Evolutionary conservation across 768 basidiomycete species (phyloP).

Genomic region (Rhodosporidiobolus odoratus): DNA sequence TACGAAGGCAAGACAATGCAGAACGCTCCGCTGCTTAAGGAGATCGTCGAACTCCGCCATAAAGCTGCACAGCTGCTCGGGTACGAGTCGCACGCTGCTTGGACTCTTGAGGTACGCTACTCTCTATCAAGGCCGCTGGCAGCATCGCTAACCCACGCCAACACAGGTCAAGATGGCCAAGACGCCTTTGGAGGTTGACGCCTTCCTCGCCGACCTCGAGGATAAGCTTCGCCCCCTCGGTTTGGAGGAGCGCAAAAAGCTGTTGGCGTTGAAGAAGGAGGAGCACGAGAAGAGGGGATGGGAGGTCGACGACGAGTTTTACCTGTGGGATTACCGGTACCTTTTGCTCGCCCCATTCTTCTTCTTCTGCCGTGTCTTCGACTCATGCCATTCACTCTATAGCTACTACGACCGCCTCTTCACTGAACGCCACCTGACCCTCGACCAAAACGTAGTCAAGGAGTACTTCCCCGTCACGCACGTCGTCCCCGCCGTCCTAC

Average conservation of each 20-base stretch:
- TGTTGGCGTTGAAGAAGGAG: constrained; percentile 68
- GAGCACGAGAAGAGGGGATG: constrained; percentile 60
- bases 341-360: neutral
- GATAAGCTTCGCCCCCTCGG: constrained; percentile 68
- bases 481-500: constrained; percentile 73
- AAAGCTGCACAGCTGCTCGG: constrained; percentile 62
- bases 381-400: too few relatives aligned
- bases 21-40: constrained; percentile 66
- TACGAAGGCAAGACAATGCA: constrained; percentile 63
- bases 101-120: constrained; percentile 58
- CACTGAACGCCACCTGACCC: constrained; percentile 60
- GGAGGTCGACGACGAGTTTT: constrained; percentile 54
- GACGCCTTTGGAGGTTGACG: constrained; percentile 57
- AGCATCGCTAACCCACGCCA: neutral
- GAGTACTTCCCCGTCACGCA: constrained; percentile 82
- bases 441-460: constrained; percentile 43
- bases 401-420: constrained; percentile 54
- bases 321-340: constrained; percentile 79
- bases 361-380: neutral
- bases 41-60: constrained; percentile 65
- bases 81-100: constrained; percentile 79
- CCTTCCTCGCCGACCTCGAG: constrained; percentile 72
- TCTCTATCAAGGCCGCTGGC: neutral
- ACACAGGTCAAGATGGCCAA: constrained; percentile 50
- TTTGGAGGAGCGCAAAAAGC: constrained; percentile 59